Evolutionary conservation across 2,329 filamentous ascomycete genomes (phyloP).

Genomic region (Plectosphaerella sp.): DNA sequence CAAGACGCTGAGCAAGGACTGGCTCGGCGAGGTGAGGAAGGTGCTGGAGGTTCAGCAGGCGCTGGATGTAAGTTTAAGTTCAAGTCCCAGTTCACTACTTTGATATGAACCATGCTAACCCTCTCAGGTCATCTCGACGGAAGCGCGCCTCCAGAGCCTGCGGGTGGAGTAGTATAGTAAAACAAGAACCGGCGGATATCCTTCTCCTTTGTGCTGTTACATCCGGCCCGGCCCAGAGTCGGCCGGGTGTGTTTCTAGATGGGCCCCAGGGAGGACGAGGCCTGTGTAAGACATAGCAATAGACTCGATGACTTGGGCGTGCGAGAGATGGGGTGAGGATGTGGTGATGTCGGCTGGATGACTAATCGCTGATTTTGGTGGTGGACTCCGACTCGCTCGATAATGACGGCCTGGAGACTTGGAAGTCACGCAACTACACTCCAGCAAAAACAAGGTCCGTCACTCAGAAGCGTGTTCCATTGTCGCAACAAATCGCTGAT

Average conservation of each 20-base stretch:
- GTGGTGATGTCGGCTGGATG: too few species aligned
- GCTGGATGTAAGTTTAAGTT: conserved; percentile 72
- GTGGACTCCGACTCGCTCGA: not conserved
- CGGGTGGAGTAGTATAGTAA: conserved; percentile 81
- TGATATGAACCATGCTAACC: conserved; percentile 13
- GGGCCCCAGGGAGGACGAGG: conserved; percentile 13
- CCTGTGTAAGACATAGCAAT: conserved; percentile 29
- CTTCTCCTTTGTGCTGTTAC: conserved; percentile 31
- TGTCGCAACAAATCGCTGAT: too few species aligned
- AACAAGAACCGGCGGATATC: conserved; percentile 18
- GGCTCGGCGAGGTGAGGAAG: conserved; percentile 85
- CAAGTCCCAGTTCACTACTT: not conserved
- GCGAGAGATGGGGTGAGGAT: not conserved
- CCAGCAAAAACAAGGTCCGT: too few species aligned
- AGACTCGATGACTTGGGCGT: conserved; percentile 14
- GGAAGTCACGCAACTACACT: too few species aligned
- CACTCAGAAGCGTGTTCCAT: too few species aligned
- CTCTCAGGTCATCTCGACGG: conserved; percentile 77
- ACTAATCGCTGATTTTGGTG: too few species aligned
- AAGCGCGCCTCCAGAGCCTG: conserved; percentile 84
- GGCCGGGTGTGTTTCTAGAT: conserved; percentile 18
- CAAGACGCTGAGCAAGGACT: conserved; percentile 90
- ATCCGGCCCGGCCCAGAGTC: conserved; percentile 13
- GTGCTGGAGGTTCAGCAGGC: conserved; percentile 95
- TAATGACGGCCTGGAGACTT: not conserved